Base-by-base conservation (phyloP, 1,139 yeast genomes). In the Dujonia santamariae region DNA sequence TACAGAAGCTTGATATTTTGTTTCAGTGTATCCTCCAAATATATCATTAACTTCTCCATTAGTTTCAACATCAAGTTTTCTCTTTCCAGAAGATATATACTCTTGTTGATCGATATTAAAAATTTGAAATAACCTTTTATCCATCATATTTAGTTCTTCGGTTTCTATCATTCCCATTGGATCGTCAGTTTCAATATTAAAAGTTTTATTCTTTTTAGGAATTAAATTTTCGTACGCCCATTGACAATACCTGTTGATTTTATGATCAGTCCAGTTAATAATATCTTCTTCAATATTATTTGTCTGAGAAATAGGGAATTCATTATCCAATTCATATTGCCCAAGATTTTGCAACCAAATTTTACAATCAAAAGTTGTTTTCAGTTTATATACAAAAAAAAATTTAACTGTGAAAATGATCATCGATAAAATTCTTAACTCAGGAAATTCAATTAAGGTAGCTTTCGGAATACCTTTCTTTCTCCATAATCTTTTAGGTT, bases 211-310 rank as follows among this genome's bases (percentile, higher is more conserved):
- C 16, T 48, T 46, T 34, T 51, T 51, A 2, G 61, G 62, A 2
- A 69, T 46, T 17, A 67, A 40, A 26, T 59, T 53, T 4, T 56
- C 57, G 37, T 60, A 55, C 21, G 72, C 56, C 64, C 73, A 69
- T 20, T 65, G 56, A 30, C 71, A 57, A 46, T 72, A 75, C 17
- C 54, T 47, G 12, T 56, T 55, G 7, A 65, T 57, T 37, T 71
- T 61, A 1, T 49, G 48, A 23, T 63, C 64, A 11, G 63, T 54
- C 74, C 78, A 71, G 12, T 51, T 46, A 3, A 62, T 39, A 14
- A 75, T 39, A 12, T 60, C 61, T 6, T 37, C 43, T 13, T 54
- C 48, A 26, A 50, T 45, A 19, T 40, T 43, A 2, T 53, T 14
- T 4, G 44, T 25, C 43, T 36, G 17, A 42, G 44, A 31, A 44